phyloP scores from a whole-genome alignment of 2,329 filamentous ascomycete species.

The Byssochlamys sp. region DNA sequence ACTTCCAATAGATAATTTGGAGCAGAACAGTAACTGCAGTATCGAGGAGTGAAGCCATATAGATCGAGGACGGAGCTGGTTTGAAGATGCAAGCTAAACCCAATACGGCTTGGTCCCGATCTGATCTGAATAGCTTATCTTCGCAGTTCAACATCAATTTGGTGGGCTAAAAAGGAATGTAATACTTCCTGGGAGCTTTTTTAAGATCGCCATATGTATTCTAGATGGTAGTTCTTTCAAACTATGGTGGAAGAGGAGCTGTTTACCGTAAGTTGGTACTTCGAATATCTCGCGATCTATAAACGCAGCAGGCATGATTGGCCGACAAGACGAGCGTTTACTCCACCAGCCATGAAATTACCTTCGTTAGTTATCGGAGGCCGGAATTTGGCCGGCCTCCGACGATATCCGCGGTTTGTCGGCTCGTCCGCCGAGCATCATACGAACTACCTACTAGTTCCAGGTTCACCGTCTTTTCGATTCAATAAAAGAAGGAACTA shows the following conservation, averaged over 20 bases:
- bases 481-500: too few relatives aligned
- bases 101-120: constrained; percentile 5
- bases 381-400: constrained; percentile 35
- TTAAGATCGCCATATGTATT: background rate
- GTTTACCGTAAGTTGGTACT: background rate
- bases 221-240: background rate
- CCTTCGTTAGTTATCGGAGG: constrained; percentile 21
- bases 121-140: background rate
- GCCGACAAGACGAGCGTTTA: constrained; percentile 1
- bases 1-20: background rate
- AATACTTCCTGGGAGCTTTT: background rate
- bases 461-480: background rate
- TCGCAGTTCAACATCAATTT: background rate
- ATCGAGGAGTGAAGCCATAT: constrained; percentile 8
- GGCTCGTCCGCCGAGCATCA: background rate
- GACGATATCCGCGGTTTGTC: constrained; percentile 10
- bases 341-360: background rate
- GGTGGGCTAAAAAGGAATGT: background rate
- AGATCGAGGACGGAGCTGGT: constrained; percentile 15
- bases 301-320: constrained; percentile 11
- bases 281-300: background rate
- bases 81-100: constrained; percentile 23
- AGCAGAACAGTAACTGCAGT: background rate
- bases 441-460: background rate
- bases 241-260: background rate